phyloP scores from a whole-genome alignment of 768 basidiomycete genomes.

The Boletus insuetus region DNA sequence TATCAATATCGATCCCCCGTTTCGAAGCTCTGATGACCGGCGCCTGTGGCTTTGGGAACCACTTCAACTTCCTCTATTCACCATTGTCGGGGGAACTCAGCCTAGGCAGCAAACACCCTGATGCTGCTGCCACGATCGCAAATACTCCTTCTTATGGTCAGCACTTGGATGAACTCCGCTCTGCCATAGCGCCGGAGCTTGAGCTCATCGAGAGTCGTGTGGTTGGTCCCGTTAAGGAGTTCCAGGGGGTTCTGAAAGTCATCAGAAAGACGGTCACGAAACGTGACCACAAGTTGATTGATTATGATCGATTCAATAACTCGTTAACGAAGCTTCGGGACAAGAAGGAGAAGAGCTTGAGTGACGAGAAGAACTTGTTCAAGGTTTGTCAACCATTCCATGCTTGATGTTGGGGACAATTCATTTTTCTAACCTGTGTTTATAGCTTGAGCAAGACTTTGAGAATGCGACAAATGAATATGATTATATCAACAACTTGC shows the following conservation, averaged over 20 bases:
- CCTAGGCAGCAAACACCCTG: constrained; percentile 74
- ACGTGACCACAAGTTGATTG: constrained; percentile 94
- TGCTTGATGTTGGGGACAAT: neutral
- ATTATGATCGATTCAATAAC: constrained; percentile 96
- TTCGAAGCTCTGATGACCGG: constrained; percentile 61
- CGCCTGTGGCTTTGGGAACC: constrained; percentile 60
- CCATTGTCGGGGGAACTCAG: constrained; percentile 77
- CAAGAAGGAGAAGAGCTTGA: constrained; percentile 96
- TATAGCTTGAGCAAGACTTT: constrained; percentile 91
- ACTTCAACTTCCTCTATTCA: constrained; percentile 60
- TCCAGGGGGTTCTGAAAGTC: constrained; percentile 80
- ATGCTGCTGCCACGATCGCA: constrained; percentile 70
- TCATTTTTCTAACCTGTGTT: neutral
- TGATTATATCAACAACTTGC: constrained; percentile 83
- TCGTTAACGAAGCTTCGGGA: constrained; percentile 92
- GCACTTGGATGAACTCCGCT: constrained; percentile 78
- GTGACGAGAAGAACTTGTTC: constrained; percentile 95
- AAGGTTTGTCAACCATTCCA: constrained; percentile 52
- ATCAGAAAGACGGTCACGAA: constrained; percentile 95
- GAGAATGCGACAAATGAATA: constrained; percentile 91
- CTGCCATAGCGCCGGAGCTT: constrained; percentile 81
- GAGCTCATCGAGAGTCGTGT: constrained; percentile 91
- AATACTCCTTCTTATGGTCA: constrained; percentile 72
- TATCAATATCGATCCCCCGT: constrained; percentile 1
- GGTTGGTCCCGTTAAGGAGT: constrained; percentile 82